Percentiles rank a stretch among this genome's conserved stretches.
Conservation (phyloP, 179 eudicot genomes). For the Pouteria campechiana region DNA sequence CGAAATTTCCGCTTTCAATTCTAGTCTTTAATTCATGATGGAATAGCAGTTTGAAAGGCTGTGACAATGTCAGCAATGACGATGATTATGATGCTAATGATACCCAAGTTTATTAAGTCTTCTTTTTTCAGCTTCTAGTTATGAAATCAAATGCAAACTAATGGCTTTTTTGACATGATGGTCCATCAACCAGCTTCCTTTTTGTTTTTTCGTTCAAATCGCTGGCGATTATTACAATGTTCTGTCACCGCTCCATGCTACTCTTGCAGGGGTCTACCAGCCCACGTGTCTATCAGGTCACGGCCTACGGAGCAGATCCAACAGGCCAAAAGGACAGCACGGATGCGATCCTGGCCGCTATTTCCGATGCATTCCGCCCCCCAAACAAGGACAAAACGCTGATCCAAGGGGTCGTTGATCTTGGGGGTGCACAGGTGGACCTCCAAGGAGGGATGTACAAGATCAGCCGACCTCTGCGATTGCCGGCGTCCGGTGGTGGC, state of each 20-base stretch:
- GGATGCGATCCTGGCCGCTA: conserved; percentile 37
- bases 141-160: too few relatives aligned
- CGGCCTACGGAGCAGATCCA: conserved; percentile 80
- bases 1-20: not conserved
- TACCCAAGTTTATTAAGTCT: too few relatives aligned
- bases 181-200: too few relatives aligned
- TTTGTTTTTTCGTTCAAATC: too few relatives aligned
- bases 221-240: not conserved
- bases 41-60: too few relatives aligned
- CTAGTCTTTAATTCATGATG: too few relatives aligned
- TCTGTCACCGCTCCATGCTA: not conserved
- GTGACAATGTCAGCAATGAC: too few relatives aligned
- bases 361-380: conserved; percentile 39
- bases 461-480: conserved; percentile 51
- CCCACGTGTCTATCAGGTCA: conserved; percentile 45
- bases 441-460: conserved; percentile 72
- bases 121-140: too few relatives aligned
- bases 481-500: conserved; percentile 42
- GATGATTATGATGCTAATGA: too few relatives aligned
- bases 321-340: conserved; percentile 65
- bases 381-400: conserved; percentile 22
- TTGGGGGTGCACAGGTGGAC: conserved; percentile 60
- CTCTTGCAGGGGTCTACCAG: conserved; percentile 5
- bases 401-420: conserved; percentile 44
- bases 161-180: too few relatives aligned